Conservation (phyloP, 441 rosid species). For the Viola pubescens region DNA sequence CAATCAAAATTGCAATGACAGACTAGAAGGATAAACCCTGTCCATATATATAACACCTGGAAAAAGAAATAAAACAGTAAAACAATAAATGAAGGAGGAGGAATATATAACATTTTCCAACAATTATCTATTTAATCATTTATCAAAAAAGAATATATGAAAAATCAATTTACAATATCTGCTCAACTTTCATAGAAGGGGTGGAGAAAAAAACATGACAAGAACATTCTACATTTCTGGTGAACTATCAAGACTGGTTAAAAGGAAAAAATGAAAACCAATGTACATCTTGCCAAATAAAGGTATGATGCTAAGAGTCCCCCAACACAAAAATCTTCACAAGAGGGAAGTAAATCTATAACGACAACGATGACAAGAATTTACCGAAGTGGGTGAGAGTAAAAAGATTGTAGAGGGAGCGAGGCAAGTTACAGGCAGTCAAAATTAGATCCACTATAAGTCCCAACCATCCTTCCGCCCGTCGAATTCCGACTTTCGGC, state of each 20-base stretch:
- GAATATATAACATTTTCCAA: too few species aligned
- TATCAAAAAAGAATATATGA: too few species aligned
- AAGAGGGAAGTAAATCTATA: conserved; percentile 16
- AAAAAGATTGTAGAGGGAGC: neutral
- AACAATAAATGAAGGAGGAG: too few species aligned
- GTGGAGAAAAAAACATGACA: neutral
- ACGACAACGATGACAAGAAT: conserved; percentile 13
- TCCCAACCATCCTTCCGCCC: conserved; percentile 88
- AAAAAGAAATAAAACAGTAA: too few species aligned
- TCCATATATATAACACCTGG: too few species aligned
- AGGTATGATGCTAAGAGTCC: neutral
- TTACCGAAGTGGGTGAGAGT: conserved; percentile 8
- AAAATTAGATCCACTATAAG: conserved; percentile 29
- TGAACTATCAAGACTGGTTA: conserved; percentile 9
- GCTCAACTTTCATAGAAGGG: neutral
- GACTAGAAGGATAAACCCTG: too few species aligned
- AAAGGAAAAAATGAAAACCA: conserved; percentile 7
- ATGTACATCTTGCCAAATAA: conserved; percentile 23
- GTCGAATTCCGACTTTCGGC: conserved; percentile 51
- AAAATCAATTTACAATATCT: neutral
- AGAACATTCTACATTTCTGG: conserved; percentile 6
- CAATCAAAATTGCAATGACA: too few species aligned
- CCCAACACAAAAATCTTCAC: conserved; percentile 21
- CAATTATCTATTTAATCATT: too few species aligned
- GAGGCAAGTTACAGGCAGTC: neutral